Percentiles rank a stretch among this genome's conserved stretches.
phyloP scores from a whole-genome alignment of 208 protist species.

The Trypanosoma caninum region DNA sequence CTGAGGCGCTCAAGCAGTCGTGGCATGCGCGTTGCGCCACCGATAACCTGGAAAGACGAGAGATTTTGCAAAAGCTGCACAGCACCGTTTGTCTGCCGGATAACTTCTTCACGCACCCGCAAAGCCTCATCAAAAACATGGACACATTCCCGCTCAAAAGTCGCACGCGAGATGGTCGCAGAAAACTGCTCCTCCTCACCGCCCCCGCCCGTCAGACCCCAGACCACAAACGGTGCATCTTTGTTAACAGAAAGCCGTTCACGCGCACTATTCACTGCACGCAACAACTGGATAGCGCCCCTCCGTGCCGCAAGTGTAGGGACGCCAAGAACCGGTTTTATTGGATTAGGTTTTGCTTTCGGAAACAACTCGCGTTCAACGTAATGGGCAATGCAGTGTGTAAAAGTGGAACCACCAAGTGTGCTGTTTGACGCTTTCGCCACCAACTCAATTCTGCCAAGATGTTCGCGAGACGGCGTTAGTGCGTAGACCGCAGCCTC shows the following conservation, averaged over 20 bases:
- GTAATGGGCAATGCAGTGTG: constrained; percentile 80
- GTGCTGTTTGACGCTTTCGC: constrained; percentile 42
- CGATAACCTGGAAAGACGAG: constrained; percentile 73
- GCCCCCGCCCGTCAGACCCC: constrained; percentile 36
- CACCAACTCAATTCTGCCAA: constrained; percentile 34
- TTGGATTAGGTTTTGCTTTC: constrained; percentile 19
- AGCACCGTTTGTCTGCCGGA: constrained; percentile 23
- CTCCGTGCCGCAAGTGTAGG: constrained; percentile 23
- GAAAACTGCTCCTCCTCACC: constrained; percentile 43
- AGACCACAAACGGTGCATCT: constrained; percentile 74
- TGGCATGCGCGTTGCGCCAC: constrained; percentile 79
- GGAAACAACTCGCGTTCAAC: constrained; percentile 62
- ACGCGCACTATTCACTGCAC: constrained; percentile 74
- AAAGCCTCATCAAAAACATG: constrained; percentile 53
- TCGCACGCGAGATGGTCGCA: constrained; percentile 38
- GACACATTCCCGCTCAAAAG: constrained; percentile 70
- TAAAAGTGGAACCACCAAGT: constrained; percentile 86
- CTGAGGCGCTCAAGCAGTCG: constrained; percentile 55
- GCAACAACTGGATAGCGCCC: constrained; percentile 69
- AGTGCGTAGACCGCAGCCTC: constrained; percentile 76
- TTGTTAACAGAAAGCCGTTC: constrained; percentile 89
- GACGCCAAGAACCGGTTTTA: constrained; percentile 12
- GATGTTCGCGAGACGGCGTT: constrained; percentile 3
- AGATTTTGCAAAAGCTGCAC: constrained; percentile 14
- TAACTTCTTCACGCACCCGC: constrained; percentile 32